Base-by-base conservation (phyloP, 257 asterid genomes). In the Plantago major region DNA sequence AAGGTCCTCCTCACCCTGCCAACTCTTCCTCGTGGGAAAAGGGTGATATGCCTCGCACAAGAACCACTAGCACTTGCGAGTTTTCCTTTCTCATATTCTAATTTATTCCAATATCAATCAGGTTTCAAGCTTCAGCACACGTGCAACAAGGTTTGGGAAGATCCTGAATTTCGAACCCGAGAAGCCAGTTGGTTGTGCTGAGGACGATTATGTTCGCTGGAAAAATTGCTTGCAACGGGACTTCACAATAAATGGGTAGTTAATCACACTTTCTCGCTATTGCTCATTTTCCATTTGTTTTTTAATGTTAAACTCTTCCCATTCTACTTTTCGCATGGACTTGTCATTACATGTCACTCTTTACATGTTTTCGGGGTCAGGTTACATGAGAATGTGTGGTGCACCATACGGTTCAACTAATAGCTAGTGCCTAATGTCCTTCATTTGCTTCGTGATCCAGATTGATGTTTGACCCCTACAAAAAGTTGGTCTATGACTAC, bases 41-140 rank as follows among this genome's bases (percentile, higher is more conserved):
- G 4, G 37, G 37, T 30, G 37, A 30, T 30, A 30, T 30, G 37
- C 37, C 5, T 30, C 5, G 37, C 37, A 30, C 37, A 5, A 30
- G 37, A 53, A 44, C 49, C 14, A 45, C 14, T 6, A 9, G 40
- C 7, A 33, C 7, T 33, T 33, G 8, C 8, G 44, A 40, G 18
- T 26, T 42, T 28, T 18, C 16, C 8, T 15, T 37, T 14, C n/a
- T 66, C 10, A 46, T 28, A 26, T 26, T 12, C 5, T 28, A 9
- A 13, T 13, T 26, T 43, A 8, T 15, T 58, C 61, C 58, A 53
- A 58, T 43, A 69, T 75, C 48, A 63, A 60, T 56, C 68, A 84
- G 96, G 97, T 89, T 60, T 89, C 97, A 64, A 89, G 97, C 85
- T 82, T 89, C 74, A 86, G 93, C 76, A 89, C 97, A 51, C 84